These are phyloP conservation scores for Plenodomus tracheiphilus DNA, from an alignment of 2,329 filamentous ascomycete genomes.

Conservation along the genomic window DNA sequence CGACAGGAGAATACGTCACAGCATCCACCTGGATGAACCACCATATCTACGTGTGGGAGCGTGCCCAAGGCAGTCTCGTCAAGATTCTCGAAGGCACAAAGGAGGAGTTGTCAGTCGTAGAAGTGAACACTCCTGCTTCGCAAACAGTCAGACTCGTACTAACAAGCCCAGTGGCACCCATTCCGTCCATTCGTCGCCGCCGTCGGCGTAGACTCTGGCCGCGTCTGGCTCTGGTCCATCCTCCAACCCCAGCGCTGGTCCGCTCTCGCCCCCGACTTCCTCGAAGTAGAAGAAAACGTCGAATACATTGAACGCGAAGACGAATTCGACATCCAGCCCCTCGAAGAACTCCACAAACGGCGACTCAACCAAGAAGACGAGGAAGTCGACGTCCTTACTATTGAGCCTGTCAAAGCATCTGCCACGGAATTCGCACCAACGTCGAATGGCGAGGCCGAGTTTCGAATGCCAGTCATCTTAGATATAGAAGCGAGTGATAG, in stretches of 20 bases:
- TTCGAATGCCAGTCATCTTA: conserved; percentile 90
- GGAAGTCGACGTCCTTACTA: conserved; percentile 83
- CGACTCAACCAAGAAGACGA: conserved; percentile 91
- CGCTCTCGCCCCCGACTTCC: conserved; percentile 93
- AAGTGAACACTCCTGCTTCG: conserved; percentile 46
- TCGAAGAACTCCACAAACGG: conserved; percentile 90
- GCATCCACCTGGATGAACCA: conserved; percentile 98
- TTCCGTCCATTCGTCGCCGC: conserved; percentile 83
- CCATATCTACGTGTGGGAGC: conserved; percentile 98
- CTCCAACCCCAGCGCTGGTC: conserved; percentile 96
- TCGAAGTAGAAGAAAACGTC: conserved; percentile 96
- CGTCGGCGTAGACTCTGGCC: conserved; percentile 88
- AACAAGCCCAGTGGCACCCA: conserved; percentile 74
- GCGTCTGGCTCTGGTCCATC: conserved; percentile 95
- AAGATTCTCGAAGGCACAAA: conserved; percentile 97
- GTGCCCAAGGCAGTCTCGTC: conserved; percentile 87
- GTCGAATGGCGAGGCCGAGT: conserved; percentile 55
- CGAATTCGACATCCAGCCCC: conserved; percentile 96
- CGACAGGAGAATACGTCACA: conserved; percentile 91
- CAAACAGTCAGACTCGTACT: background rate
- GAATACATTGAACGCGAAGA: conserved; percentile 95
- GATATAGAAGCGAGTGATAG: conserved; percentile 93
- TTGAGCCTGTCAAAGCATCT: conserved; percentile 62
- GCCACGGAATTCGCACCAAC: conserved; percentile 53
- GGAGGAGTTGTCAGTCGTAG: conserved; percentile 93